Percentiles rank a stretch among this genome's conserved stretches.
phyloP scores from a whole-genome alignment of 805 yeast genomes.

The Candida nitratophila region DNA sequence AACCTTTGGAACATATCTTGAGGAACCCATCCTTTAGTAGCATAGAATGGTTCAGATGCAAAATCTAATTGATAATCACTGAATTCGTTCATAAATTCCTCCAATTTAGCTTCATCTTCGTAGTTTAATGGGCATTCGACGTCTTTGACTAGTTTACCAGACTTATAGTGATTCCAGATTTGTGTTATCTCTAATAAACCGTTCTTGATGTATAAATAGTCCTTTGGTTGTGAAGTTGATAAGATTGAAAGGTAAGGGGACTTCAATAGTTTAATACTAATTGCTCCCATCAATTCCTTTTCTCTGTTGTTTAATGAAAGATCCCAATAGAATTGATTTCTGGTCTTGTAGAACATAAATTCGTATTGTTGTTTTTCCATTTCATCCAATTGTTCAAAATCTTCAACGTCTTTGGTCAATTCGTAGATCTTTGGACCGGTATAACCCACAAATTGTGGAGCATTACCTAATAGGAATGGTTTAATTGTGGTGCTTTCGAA shows the following conservation, averaged over 20 bases:
- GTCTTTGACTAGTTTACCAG: conserved; percentile 47
- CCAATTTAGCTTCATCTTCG: conserved; percentile 52
- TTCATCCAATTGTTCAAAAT: conserved; percentile 59
- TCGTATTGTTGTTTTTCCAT: conserved; percentile 73
- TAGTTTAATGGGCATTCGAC: conserved; percentile 54
- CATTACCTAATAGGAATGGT: conserved; percentile 71
- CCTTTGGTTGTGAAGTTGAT: conserved; percentile 51
- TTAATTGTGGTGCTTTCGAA: conserved; percentile 76
- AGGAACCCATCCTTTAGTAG: conserved; percentile 94
- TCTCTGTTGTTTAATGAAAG: conserved; percentile 55
- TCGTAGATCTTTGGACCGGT: conserved; percentile 84
- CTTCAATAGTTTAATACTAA: conserved; percentile 68
- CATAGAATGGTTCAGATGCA: conserved; percentile 72
- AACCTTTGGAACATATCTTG: conserved; percentile 81
- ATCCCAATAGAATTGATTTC: conserved; percentile 91
- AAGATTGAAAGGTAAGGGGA: conserved; percentile 56
- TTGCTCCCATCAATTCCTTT: conserved; percentile 68
- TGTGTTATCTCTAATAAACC: conserved; percentile 57
- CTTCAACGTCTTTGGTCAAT: conserved; percentile 66
- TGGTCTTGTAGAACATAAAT: conserved; percentile 82
- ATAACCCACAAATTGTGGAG: conserved; percentile 81
- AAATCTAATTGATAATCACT: conserved; percentile 63
- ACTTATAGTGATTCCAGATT: conserved; percentile 62
- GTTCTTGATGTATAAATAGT: conserved; percentile 58
- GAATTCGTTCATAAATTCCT: conserved; percentile 48